Base-by-base conservation (phyloP, 2,329 filamentous ascomycete species). In the Trichoderma endophyticum region DNA sequence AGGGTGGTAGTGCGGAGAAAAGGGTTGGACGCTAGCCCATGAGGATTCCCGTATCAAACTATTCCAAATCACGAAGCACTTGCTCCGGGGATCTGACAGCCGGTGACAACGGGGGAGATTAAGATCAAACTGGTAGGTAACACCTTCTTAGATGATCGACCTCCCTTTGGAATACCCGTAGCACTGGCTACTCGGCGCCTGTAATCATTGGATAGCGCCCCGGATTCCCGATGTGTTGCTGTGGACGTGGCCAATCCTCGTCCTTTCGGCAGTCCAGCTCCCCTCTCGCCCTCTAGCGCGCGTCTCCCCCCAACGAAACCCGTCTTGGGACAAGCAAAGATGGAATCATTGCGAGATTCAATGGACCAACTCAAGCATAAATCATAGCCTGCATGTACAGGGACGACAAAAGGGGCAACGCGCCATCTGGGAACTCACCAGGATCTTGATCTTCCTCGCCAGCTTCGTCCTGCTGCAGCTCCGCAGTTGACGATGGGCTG, bases 11-110 rank as follows among this genome's bases (percentile, higher is more conserved):
- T 43, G 51, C 51, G 15, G 24, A n/a, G 7, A 59, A 48, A 12
- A 43, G 32, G 57, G 61, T 62, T 61, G 18, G 14, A 36, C 26
- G 57, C 54, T 51, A 61, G 51, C 51, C 28, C 28, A 6, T 43
- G 56, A 36, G 34, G 34, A 21, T 32, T 48, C 39, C 34, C 36
- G 36, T 15, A 28, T n/a, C 24, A 26, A n/a, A 36, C 15, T 54
- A 70, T 70, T 70, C 66, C 66, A 70, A 70, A 70, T 70, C 66
- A 70, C 39, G 39, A 70, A 61, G 66, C 57, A 62, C 57, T 70
- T 36, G 56, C 56, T 62, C 66, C 66, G 36, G 30, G 43, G 32
- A n/a, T 21, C 48, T 28, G 30, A 54, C n/a, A 51, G 39, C 24
- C 61, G 43, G 34, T 26, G 28, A 43, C 28, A 7, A 21, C 39